phyloP scores from a whole-genome alignment of 2,329 filamentous ascomycete species.

The Colletotrichum musicola region DNA sequence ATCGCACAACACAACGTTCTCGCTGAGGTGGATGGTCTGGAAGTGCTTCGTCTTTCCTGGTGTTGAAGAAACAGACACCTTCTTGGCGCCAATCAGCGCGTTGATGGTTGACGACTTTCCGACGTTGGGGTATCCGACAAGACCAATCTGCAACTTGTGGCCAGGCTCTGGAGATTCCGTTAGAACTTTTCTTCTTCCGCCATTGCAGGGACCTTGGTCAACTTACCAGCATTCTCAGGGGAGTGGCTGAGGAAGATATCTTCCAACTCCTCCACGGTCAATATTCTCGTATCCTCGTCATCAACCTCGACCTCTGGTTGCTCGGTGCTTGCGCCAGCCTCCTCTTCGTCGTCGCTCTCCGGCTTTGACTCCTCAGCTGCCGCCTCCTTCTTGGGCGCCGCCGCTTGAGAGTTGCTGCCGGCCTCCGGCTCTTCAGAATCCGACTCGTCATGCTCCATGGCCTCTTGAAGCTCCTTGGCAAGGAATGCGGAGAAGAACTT shows the following conservation, averaged over 20 bases:
- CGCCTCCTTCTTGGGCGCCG: slow-evolving; percentile 33
- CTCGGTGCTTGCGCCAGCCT: slow-evolving; percentile 49
- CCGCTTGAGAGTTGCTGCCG: slow-evolving; percentile 39
- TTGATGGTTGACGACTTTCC: slow-evolving; percentile 99
- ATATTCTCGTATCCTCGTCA: slow-evolving; percentile 79
- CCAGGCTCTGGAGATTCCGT: slow-evolving; percentile 54
- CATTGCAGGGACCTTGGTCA: background rate
- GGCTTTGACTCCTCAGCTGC: slow-evolving; percentile 54
- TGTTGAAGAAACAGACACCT: slow-evolving; percentile 96
- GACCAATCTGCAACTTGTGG: slow-evolving; percentile 85
- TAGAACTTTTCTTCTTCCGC: slow-evolving; percentile 14
- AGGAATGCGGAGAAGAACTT: slow-evolving; percentile 96
- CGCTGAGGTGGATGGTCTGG: slow-evolving; percentile 95
- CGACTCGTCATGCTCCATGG: slow-evolving; percentile 62
- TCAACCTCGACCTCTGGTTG: slow-evolving; percentile 53
- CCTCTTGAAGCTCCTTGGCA: slow-evolving; percentile 90
- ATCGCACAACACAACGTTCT: slow-evolving; percentile 92
- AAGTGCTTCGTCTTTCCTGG: slow-evolving; percentile 99
- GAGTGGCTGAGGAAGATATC: slow-evolving; percentile 84
- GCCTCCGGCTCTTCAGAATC: slow-evolving; percentile 52
- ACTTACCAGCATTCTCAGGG: slow-evolving; percentile 64
- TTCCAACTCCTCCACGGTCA: slow-evolving; percentile 94
- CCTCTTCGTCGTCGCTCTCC: slow-evolving; percentile 45
- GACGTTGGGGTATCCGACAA: slow-evolving; percentile 98
- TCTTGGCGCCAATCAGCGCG: slow-evolving; percentile 97